phyloP scores from a whole-genome alignment of 345 rosid genomes.

The Turritis glabra region DNA sequence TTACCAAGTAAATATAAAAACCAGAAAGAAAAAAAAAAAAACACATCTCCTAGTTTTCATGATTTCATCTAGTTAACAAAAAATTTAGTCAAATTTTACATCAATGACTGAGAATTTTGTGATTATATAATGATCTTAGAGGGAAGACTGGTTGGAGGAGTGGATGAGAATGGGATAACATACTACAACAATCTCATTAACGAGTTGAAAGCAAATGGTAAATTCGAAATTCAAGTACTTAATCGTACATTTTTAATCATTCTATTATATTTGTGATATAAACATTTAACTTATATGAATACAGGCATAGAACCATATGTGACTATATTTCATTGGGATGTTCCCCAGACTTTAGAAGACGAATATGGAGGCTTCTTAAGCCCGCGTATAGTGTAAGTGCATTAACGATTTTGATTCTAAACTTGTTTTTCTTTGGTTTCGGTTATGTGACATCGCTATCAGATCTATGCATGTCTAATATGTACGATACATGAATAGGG shows the following conservation, averaged over 20 bases:
- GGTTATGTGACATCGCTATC: too few species aligned
- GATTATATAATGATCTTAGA: constrained; percentile 15
- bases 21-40: too few species aligned
- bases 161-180: constrained; percentile 43
- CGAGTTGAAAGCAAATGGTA: constrained; percentile 18
- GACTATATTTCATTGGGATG: constrained; percentile 40
- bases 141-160: constrained; percentile 46
- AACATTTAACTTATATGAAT: background rate
- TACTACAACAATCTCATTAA: constrained; percentile 56
- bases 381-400: constrained; percentile 34
- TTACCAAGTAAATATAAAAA: too few species aligned
- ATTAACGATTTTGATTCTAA: too few species aligned
- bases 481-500: constrained; percentile 26
- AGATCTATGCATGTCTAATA: too few species aligned
- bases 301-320: constrained; percentile 38
- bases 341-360: constrained; percentile 34
- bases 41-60: too few species aligned
- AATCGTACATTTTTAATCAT: background rate
- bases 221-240: background rate
- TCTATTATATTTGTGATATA: background rate
- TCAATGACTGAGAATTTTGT: too few species aligned
- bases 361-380: constrained; percentile 36
- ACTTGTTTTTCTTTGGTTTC: background rate
- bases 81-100: too few species aligned
- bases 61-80: too few species aligned